Evolutionary conservation across 768 basidiomycete species (phyloP).

Genomic region (Termitomyces sp.): DNA sequence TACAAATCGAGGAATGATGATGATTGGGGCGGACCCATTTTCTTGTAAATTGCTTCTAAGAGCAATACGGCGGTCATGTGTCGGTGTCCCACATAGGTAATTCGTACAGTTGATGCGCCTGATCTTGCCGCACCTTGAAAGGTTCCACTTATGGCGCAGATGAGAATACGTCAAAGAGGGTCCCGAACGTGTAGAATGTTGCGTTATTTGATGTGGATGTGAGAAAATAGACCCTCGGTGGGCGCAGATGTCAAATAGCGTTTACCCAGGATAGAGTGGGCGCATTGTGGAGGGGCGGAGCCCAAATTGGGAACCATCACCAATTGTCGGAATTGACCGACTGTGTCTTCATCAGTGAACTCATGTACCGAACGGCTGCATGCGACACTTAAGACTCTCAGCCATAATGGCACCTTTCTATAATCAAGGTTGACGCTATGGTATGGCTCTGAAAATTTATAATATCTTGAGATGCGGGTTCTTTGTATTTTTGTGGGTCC

Average conservation of each 20-base stretch:
- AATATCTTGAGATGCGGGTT: background rate
- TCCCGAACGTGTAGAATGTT: background rate
- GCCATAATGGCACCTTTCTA: too few relatives aligned
- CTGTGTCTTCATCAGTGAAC: background rate
- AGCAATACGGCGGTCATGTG: background rate
- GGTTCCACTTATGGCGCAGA: background rate
- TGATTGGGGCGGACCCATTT: conserved; percentile 26
- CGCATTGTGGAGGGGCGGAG: conserved; percentile 1
- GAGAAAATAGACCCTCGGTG: background rate
- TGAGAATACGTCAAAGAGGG: background rate
- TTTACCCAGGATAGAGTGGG: background rate
- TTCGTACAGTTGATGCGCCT: background rate
- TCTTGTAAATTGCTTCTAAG: conserved; percentile 7
- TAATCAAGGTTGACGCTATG: background rate
- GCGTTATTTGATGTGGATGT: background rate
- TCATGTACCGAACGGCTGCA: background rate
- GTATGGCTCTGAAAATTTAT: background rate
- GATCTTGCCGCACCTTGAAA: background rate
- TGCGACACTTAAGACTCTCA: background rate
- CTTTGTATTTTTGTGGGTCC: conserved; percentile 2
- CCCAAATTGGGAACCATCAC: conserved; percentile 1
- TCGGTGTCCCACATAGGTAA: conserved; percentile 13
- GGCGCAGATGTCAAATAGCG: background rate
- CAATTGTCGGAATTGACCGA: background rate
- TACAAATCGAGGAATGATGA: conserved; percentile 10